Conservation (phyloP, 169 alveolate genomes). For the Eimeria maxima region DNA sequence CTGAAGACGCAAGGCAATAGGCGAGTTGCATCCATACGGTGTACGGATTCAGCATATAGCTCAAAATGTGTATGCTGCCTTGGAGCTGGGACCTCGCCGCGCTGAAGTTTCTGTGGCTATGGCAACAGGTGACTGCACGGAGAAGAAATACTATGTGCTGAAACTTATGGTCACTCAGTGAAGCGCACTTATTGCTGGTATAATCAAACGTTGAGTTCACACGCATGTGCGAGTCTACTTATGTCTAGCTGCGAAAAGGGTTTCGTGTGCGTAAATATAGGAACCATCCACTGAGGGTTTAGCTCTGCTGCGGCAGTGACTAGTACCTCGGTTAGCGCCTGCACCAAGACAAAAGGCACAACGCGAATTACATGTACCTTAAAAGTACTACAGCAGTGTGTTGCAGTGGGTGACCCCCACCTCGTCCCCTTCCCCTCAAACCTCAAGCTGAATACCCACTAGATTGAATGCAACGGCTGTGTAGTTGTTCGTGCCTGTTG, state of each 20-base stretch:
- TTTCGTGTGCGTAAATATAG: not conserved
- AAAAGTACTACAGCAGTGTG: not conserved
- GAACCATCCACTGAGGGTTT: not conserved
- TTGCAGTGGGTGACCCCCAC: not conserved
- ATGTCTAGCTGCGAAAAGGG: not conserved
- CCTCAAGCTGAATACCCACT: not conserved
- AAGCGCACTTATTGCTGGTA: not conserved
- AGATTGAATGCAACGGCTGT: not conserved
- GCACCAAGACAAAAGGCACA: not conserved
- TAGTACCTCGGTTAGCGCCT: constrained; percentile 52
- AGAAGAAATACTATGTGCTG: not conserved
- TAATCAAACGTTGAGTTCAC: not conserved
- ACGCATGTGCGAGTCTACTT: not conserved
- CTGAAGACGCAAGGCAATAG: not conserved
- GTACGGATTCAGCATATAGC: not conserved
- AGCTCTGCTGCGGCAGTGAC: not conserved
- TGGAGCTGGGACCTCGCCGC: not conserved
- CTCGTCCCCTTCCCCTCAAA: not conserved
- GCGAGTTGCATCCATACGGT: too few species aligned
- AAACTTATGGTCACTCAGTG: not conserved
- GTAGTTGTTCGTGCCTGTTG: constrained; percentile 41
- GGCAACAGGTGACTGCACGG: not conserved
- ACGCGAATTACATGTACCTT: not conserved
- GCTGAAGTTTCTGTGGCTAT: not conserved
- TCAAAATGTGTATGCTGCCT: not conserved